Evolutionary conservation across 2,329 filamentous ascomycete genomes (phyloP), one percentile per base, ranked within the genome.

Genomic region (Fusarium xylarioides): DNA sequence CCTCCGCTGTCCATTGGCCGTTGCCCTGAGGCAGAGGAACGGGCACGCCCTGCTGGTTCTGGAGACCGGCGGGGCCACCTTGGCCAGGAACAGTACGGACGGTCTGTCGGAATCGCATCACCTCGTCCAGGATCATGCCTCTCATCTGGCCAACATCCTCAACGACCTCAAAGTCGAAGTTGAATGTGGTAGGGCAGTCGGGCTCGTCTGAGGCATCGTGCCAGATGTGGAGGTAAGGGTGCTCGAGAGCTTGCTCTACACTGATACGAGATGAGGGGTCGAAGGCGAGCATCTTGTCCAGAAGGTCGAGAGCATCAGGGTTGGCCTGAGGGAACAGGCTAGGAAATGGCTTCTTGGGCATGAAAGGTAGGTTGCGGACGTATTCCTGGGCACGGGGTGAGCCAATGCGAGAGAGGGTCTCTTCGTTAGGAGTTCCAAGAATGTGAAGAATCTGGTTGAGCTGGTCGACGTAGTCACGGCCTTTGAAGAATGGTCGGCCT

Each of bases 391-490:
- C 96, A 74, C 96, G 93, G 16, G 95, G 95, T 9, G 95, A 98
- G 61, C 96, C 96, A 80, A 99, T 99, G 74, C 96, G 93, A 32
- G 91, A 92, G 26, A 99, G 89, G 0, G 96, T 99, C 81, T 97
- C 94, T 83, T 98, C 95, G 80, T 95, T 97, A 44, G 96, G 96
- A 4, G 95, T 99, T 73, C 96, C 96, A 60, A 99, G 92, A 82
- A 97, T 98, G 86, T 98, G 95, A 63, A 99, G 89, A 80, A 99
- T 99, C 85, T 99, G 96, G 88, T 99, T 99, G 74, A 99, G 91
- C 86, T 99, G 96, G 84, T 99, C 96, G 83, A 99, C 96, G 80
- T 99, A 99, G 86, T 99, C 96, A 71, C 96, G 93, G 66, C 96
- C 96, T 86, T 99, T 99, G 89, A 99, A 98, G 88, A 99, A 99